phyloP scores from a whole-genome alignment of 257 asterid genomes.

The Solanum pimpinellifolium region DNA sequence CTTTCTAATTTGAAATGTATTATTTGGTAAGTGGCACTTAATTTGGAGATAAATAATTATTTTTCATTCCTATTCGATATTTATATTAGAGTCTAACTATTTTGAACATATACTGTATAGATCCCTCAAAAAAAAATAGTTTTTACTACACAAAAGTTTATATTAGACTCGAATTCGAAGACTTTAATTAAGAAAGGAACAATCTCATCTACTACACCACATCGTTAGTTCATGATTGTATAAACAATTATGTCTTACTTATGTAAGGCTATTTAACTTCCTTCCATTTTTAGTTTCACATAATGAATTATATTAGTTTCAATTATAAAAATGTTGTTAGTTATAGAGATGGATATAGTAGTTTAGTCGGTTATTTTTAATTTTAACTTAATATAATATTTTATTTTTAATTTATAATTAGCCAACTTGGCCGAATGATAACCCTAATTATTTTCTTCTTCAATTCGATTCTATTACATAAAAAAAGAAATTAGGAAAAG shows the following conservation, averaged over 20 bases:
- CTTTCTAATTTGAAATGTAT: not conserved
- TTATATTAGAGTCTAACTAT: too few relatives aligned
- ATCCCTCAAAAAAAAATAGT: rapidly evolving
- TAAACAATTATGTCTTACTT: not conserved
- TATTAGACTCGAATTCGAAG: too few relatives aligned
- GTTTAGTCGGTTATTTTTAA: not conserved
- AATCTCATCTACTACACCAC: too few relatives aligned
- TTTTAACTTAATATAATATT: not conserved
- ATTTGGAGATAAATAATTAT: not conserved
- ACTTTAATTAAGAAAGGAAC: too few relatives aligned
- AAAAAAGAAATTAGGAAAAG: not conserved
- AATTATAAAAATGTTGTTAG: not conserved
- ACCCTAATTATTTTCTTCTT: not conserved
- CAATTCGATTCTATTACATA: not conserved
- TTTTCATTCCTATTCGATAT: too few relatives aligned
- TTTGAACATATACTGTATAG: too few relatives aligned
- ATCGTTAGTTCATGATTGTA: too few relatives aligned
- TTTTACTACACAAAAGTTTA: too few relatives aligned
- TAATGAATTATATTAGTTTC: not conserved
- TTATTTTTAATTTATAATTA: not conserved
- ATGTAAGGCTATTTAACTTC: not conserved
- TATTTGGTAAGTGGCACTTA: not conserved
- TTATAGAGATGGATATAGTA: not conserved
- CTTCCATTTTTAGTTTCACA: not conserved
- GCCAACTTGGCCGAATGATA: not conserved